phyloP scores from a whole-genome alignment of 768 basidiomycete species.

The Boletus pseudopeckii region DNA sequence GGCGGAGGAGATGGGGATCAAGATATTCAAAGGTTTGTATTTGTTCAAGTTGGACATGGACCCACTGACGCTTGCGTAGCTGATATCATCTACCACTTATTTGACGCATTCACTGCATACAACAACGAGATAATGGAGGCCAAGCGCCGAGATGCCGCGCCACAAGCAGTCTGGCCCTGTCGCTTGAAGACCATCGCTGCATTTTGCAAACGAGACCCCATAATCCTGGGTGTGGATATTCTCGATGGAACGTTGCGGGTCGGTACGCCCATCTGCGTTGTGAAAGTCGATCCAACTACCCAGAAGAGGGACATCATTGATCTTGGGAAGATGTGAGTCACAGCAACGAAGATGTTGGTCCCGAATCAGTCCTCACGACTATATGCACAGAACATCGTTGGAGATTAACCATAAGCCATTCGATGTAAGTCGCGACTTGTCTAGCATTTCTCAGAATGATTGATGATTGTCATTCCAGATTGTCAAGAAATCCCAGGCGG shows the following conservation, averaged over 20 bases:
- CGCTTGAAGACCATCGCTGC: conserved; percentile 89
- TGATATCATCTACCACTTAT: conserved; percentile 97
- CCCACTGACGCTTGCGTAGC: conserved; percentile 46
- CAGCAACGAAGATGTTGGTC: neutral
- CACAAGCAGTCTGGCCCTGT: conserved; percentile 96
- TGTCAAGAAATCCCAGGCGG: conserved; percentile 92
- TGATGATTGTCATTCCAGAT: conserved; percentile 44
- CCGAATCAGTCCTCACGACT: conserved; percentile 2
- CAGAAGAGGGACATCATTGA: conserved; percentile 89
- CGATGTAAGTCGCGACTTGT: conserved; percentile 50
- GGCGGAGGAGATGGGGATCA: conserved; percentile 93
- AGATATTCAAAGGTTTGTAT: conserved; percentile 81
- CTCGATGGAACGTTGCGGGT: conserved; percentile 87
- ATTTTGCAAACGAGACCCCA: conserved; percentile 96
- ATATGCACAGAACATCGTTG: conserved; percentile 69
- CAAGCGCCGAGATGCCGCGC: conserved; percentile 88
- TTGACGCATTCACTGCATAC: conserved; percentile 94
- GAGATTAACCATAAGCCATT: conserved; percentile 94
- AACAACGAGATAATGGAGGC: conserved; percentile 89
- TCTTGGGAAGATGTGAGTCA: conserved; percentile 87
- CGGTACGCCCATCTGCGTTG: conserved; percentile 93
- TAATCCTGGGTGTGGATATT: conserved; percentile 95
- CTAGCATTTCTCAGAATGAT: neutral
- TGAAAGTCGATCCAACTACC: conserved; percentile 83
- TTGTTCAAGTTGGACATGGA: neutral